Conservation (phyloP, 768 basidiomycete genomes). For the Heimioporus sp. region DNA sequence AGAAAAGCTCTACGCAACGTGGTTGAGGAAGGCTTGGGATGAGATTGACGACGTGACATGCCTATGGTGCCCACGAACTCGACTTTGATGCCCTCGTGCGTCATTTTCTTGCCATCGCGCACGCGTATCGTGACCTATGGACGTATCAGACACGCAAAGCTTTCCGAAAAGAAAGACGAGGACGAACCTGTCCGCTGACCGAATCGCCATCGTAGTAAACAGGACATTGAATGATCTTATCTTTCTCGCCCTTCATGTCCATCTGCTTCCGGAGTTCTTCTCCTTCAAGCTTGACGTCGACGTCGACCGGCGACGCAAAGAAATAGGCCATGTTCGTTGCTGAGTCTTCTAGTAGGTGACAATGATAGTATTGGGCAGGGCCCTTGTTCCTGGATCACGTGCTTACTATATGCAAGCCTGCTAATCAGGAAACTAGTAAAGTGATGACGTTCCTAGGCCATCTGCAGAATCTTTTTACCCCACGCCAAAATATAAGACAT, state of each 20-base stretch:
- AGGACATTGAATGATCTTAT: conserved; percentile 79
- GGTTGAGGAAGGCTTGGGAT: background rate
- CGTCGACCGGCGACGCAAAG: conserved; percentile 87
- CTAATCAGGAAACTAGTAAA: too few relatives aligned
- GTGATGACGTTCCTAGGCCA: too few relatives aligned
- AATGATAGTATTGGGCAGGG: conserved; percentile 1
- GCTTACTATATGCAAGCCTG: background rate
- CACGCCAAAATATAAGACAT: too few relatives aligned
- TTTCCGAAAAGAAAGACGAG: background rate
- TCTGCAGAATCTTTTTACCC: too few relatives aligned
- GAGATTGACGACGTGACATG: conserved; percentile 34
- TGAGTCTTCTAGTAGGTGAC: background rate
- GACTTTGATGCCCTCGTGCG: conserved; percentile 96
- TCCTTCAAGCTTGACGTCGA: conserved; percentile 84
- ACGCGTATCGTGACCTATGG: conserved; percentile 79
- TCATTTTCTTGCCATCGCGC: conserved; percentile 91
- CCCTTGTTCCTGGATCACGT: conserved; percentile 9
- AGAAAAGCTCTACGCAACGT: conserved; percentile 66
- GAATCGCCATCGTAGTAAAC: conserved; percentile 96
- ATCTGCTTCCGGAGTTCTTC: conserved; percentile 88
- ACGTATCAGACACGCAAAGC: background rate
- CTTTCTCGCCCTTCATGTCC: conserved; percentile 88
- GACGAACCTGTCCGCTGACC: conserved; percentile 77
- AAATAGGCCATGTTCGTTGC: conserved; percentile 64
- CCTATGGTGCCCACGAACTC: conserved; percentile 97